Evolutionary conservation across 768 basidiomycete genomes (phyloP).

Genomic region (Lentinula sp.): DNA sequence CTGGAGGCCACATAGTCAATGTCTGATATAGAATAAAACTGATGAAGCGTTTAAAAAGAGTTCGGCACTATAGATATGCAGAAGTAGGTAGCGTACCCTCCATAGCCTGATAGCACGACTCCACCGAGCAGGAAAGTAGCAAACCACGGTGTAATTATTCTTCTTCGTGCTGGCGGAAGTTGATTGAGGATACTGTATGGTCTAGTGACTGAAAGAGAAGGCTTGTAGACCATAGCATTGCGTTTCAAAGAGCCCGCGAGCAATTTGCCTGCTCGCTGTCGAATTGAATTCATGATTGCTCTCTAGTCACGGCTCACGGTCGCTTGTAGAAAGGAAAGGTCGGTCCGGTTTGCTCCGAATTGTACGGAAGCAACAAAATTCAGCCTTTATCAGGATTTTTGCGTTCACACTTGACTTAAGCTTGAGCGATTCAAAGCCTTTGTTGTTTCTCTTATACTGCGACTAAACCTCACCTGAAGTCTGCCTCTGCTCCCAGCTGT

Average conservation of each 20-base stretch:
- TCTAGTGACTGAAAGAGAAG: background rate
- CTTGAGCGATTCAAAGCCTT: too few relatives aligned
- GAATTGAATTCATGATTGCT: background rate
- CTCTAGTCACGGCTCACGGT: too few relatives aligned
- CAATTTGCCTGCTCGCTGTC: background rate
- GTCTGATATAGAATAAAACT: slow-evolving; percentile 53
- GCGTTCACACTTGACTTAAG: too few relatives aligned
- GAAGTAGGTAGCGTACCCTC: background rate
- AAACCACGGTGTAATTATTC: background rate
- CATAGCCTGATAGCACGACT: background rate
- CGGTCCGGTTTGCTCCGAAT: background rate
- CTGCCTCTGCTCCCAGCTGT: too few relatives aligned
- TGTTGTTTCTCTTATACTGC: too few relatives aligned
- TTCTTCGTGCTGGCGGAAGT: background rate
- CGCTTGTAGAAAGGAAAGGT: background rate
- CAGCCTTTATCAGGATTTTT: too few relatives aligned
- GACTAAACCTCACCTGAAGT: too few relatives aligned
- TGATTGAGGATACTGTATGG: background rate
- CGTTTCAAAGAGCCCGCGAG: background rate
- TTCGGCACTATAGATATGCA: background rate
- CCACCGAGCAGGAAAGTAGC: background rate
- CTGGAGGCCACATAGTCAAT: slow-evolving; percentile 61
- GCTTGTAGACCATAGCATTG: background rate
- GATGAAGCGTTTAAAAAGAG: background rate
- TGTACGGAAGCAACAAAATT: too few relatives aligned